phyloP scores from a whole-genome alignment of 2,329 filamentous ascomycete species.

The Bretziella fagacearum region DNA sequence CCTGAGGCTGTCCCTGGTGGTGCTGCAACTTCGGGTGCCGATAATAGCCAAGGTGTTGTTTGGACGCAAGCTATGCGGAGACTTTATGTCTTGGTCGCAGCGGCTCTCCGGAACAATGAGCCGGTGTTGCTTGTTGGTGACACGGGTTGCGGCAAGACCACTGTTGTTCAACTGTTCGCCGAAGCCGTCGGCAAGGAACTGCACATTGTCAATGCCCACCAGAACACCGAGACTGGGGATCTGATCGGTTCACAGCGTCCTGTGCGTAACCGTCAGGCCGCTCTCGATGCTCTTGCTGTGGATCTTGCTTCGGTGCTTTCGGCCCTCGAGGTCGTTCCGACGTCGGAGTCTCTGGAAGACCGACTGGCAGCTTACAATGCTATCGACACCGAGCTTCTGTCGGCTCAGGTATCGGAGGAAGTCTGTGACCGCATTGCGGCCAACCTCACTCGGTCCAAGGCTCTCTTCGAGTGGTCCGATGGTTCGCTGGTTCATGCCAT shows the following conservation, averaged over 20 bases:
- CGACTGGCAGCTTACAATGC: slow-evolving; percentile 26
- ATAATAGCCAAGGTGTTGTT: slow-evolving; percentile 51
- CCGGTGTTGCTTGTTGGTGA: slow-evolving; percentile 90
- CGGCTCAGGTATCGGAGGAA: slow-evolving; percentile 30
- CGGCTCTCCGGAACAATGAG: slow-evolving; percentile 77
- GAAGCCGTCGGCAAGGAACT: slow-evolving; percentile 61
- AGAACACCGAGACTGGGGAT: slow-evolving; percentile 95
- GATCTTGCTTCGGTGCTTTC: slow-evolving; percentile 37
- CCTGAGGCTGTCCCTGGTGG: slow-evolving; percentile 27
- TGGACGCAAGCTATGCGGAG: slow-evolving; percentile 94
- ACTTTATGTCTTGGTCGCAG: slow-evolving; percentile 73
- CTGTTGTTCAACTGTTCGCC: slow-evolving; percentile 81
- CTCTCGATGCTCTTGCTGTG: slow-evolving; percentile 47
- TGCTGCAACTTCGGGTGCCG: slow-evolving; percentile 24
- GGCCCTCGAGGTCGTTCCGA: slow-evolving; percentile 20
- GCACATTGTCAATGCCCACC: slow-evolving; percentile 89
- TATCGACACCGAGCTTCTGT: slow-evolving; percentile 26
- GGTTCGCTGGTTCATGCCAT: slow-evolving; percentile 88
- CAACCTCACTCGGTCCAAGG: slow-evolving; percentile 49
- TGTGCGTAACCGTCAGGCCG: slow-evolving; percentile 63
- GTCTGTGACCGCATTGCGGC: slow-evolving; percentile 30
- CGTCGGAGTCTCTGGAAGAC: slow-evolving; percentile 4
- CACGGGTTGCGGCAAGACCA: slow-evolving; percentile 95
- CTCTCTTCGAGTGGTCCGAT: slow-evolving; percentile 92
- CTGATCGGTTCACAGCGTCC: slow-evolving; percentile 90